Conservation (phyloP, 2,329 filamentous ascomycete species). For the Colletotrichum scovillei region DNA sequence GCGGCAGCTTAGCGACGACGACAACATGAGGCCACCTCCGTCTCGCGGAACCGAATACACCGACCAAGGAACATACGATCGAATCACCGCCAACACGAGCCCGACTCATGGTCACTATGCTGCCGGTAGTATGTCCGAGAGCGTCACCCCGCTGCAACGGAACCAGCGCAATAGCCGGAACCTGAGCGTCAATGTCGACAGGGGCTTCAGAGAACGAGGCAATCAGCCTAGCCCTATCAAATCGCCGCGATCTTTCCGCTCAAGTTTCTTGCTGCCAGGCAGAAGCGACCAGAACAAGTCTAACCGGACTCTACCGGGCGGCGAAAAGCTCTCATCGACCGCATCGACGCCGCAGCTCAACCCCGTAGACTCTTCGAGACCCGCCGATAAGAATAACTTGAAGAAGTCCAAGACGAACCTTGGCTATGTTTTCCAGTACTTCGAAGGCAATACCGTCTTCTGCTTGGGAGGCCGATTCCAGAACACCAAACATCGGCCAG, state of each 20-base stretch:
- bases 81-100: constrained; percentile 79
- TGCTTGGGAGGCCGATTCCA: constrained; percentile 87
- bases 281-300: constrained; percentile 64
- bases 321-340: constrained; percentile 86
- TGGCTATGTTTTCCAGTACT: constrained; percentile 76
- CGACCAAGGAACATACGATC: constrained; percentile 77
- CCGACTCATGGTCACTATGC: constrained; percentile 71
- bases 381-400: constrained; percentile 26
- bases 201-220: constrained; percentile 64
- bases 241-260: constrained; percentile 81
- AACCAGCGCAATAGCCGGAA: constrained; percentile 51
- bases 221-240: constrained; percentile 71
- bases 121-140: constrained; percentile 77
- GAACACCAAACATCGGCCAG: constrained; percentile 86
- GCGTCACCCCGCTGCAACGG: constrained; percentile 78
- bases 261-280: constrained; percentile 75
- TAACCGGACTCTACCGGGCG: constrained; percentile 71
- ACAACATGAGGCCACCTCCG: constrained; percentile 68
- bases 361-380: constrained; percentile 52
- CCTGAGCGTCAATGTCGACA: constrained; percentile 70
- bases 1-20: constrained; percentile 52
- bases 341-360: constrained; percentile 78
- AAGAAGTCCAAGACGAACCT: constrained; percentile 52
- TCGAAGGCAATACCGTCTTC: constrained; percentile 92
- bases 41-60: constrained; percentile 87